phyloP scores from a whole-genome alignment of 805 yeast genomes.

The Candida manassasensis region DNA sequence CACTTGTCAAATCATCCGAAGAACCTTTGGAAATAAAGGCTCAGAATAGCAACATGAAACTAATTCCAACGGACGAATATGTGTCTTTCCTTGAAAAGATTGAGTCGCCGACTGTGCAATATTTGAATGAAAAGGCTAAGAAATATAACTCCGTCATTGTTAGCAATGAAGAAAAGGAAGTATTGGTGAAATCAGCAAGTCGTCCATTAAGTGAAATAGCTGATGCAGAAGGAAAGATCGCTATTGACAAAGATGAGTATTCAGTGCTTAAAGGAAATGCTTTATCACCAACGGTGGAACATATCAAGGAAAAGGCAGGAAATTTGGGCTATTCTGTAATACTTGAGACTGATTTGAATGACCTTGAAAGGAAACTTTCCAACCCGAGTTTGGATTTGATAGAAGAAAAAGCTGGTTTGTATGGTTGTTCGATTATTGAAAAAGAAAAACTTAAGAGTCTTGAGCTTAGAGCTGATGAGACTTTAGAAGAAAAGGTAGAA shows the following conservation, averaged over 20 bases:
- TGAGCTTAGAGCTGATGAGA: slow-evolving; percentile 9
- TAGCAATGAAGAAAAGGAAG: slow-evolving; percentile 11
- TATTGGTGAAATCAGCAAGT: slow-evolving; percentile 6
- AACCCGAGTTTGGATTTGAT: slow-evolving; percentile 15
- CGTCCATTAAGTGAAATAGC: slow-evolving; percentile 9
- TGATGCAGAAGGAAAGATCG: slow-evolving; percentile 6
- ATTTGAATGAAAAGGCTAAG: slow-evolving; percentile 16
- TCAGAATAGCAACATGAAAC: slow-evolving; percentile 3
- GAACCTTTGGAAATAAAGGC: slow-evolving; percentile 10
- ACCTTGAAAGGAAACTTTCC: slow-evolving; percentile 4
- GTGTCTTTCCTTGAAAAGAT: slow-evolving; percentile 3
- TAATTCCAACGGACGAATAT: slow-evolving; percentile 8
- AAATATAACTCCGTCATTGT: slow-evolving; percentile 12
- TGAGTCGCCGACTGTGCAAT: slow-evolving; percentile 28
- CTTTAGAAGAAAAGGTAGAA: slow-evolving; percentile 15
- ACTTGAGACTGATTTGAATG: background rate
- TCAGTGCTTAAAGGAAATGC: slow-evolving; percentile 3
- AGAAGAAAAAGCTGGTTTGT: slow-evolving; percentile 7
- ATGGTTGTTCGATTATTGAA: background rate
- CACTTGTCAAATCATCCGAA: background rate
- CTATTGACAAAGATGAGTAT: slow-evolving; percentile 2
- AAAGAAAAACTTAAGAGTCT: slow-evolving; percentile 14
- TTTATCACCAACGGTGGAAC: slow-evolving; percentile 17
- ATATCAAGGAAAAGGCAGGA: slow-evolving; percentile 21
- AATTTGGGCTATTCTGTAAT: slow-evolving; percentile 9